These are phyloP conservation scores for Haplosporangium gracile DNA, from an alignment of 192 early-diverging fungal species.

Conservation along the genomic window DNA sequence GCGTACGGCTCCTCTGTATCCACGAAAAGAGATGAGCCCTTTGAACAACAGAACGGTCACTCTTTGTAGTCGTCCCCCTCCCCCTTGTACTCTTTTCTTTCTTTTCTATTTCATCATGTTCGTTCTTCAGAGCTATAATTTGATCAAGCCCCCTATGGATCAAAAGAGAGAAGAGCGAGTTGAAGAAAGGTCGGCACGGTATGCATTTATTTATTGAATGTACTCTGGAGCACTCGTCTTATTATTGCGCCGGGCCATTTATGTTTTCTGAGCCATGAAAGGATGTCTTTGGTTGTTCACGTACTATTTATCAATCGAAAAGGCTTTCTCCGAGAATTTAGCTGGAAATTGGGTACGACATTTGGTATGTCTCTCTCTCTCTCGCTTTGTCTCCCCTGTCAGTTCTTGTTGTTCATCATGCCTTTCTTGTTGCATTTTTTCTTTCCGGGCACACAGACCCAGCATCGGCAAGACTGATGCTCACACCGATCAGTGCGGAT, in stretches of 20 bases:
- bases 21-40: background rate
- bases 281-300: too few species aligned
- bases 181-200: background rate
- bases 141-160: background rate
- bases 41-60: background rate
- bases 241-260: background rate
- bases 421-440: background rate
- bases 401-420: background rate
- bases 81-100: conserved; percentile 11
- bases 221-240: background rate
- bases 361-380: background rate
- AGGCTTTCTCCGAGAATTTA: too few species aligned
- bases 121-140: background rate
- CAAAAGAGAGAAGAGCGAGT: background rate
- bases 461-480: background rate
- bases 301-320: too few species aligned
- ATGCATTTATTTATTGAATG: background rate
- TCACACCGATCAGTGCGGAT: background rate
- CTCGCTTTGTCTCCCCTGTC: background rate
- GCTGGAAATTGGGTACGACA: too few species aligned
- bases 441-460: background rate
- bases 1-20: background rate
- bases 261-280: conserved; percentile 1
- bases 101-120: background rate
- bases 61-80: background rate